These are phyloP conservation scores for Cladosporium velox DNA, from an alignment of 2,329 filamentous ascomycete genomes.

Conservation along the genomic window DNA sequence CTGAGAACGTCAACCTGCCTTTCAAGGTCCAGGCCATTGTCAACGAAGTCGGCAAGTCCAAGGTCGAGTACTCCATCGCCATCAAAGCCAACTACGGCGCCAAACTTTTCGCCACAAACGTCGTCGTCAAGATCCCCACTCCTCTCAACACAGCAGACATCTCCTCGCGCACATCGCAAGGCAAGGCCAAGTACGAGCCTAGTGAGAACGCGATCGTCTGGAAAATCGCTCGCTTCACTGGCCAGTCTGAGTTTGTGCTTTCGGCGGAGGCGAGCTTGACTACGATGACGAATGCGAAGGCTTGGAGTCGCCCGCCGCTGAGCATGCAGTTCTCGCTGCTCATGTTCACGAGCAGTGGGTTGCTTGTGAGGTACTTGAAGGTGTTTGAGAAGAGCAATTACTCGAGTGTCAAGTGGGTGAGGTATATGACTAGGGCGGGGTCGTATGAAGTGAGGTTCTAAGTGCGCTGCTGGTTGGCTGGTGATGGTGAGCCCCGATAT, in stretches of 20 bases:
- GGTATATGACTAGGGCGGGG: slow-evolving; percentile 97
- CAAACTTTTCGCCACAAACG: slow-evolving; percentile 96
- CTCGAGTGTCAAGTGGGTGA: slow-evolving; percentile 97
- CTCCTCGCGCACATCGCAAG: slow-evolving; percentile 88
- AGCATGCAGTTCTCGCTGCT: slow-evolving; percentile 89
- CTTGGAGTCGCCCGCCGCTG: slow-evolving; percentile 90
- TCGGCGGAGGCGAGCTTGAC: slow-evolving; percentile 91
- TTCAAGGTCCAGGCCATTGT: slow-evolving; percentile 99
- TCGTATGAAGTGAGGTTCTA: slow-evolving; percentile 90
- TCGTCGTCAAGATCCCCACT: slow-evolving; percentile 89
- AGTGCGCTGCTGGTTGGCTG: background rate
- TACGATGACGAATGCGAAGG: slow-evolving; percentile 97
- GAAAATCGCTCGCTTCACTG: slow-evolving; percentile 98
- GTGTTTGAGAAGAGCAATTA: slow-evolving; percentile 99
- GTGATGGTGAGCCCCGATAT: too few species aligned
- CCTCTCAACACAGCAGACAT: slow-evolving; percentile 95
- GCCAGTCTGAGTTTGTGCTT: slow-evolving; percentile 94
- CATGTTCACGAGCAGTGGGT: slow-evolving; percentile 96
- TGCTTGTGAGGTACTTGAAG: slow-evolving; percentile 92
- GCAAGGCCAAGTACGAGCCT: slow-evolving; percentile 97
- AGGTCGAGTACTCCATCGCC: slow-evolving; percentile 97
- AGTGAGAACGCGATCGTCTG: slow-evolving; percentile 97
- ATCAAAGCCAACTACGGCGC: slow-evolving; percentile 95
- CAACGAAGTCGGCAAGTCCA: slow-evolving; percentile 93
- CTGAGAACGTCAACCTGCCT: slow-evolving; percentile 96